Evolutionary conservation across 2,329 filamentous ascomycete species (phyloP).

Genomic region (Juglanconis sp.): DNA sequence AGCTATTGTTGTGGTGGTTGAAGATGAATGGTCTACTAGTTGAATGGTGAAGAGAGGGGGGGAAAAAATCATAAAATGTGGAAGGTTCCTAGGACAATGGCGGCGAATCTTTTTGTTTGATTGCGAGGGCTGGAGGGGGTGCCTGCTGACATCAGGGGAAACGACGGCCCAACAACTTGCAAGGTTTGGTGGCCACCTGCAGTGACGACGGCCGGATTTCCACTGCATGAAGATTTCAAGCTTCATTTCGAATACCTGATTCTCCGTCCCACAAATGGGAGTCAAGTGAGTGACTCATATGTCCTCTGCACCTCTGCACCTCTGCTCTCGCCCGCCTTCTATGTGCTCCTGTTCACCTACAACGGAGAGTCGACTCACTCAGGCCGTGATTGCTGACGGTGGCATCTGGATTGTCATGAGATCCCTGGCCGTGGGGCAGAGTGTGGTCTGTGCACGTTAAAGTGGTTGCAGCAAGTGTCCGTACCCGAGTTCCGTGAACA

Average conservation of each 20-base stretch:
- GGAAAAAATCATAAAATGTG: background rate
- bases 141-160: background rate
- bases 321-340: too few species aligned
- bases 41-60: background rate
- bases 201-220: too few species aligned
- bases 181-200: background rate
- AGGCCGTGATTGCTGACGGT: too few species aligned
- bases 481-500: background rate
- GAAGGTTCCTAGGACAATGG: background rate
- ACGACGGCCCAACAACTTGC: background rate
- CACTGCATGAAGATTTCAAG: background rate
- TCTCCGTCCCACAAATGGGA: background rate
- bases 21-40: background rate
- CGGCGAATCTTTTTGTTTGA: background rate
- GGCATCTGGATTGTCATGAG: too few species aligned
- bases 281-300: background rate
- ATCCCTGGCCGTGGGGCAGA: background rate
- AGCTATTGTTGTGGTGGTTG: background rate
- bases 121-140: background rate
- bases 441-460: background rate
- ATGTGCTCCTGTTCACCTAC: too few species aligned
- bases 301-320: too few species aligned
- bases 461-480: background rate
- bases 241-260: background rate
- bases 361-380: too few species aligned